phyloP scores from a whole-genome alignment of 2,329 filamentous ascomycete genomes.

The Fusarium aywerte region DNA sequence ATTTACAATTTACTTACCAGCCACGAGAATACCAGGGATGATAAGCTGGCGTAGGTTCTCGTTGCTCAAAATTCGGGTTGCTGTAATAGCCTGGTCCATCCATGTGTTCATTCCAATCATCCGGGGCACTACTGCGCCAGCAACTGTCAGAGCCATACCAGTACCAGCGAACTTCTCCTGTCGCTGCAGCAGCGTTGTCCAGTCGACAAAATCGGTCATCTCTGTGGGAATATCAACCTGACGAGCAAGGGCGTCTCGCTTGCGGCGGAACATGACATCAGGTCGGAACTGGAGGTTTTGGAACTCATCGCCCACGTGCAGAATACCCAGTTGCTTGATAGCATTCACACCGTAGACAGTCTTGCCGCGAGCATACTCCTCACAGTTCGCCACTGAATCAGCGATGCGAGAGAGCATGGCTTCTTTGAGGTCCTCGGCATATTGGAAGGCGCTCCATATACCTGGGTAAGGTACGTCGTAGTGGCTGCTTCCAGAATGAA shows the following conservation, averaged over 20 bases:
- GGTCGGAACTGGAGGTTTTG: slow-evolving; percentile 87
- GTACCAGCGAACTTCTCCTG: slow-evolving; percentile 96
- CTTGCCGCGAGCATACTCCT: slow-evolving; percentile 83
- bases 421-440: slow-evolving; percentile 90
- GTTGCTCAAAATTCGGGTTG: slow-evolving; percentile 81
- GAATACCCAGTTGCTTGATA: slow-evolving; percentile 87
- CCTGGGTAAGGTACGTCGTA: slow-evolving; percentile 89
- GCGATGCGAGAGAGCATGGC: slow-evolving; percentile 93
- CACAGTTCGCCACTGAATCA: slow-evolving; percentile 79
- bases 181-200: slow-evolving; percentile 81
- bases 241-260: slow-evolving; percentile 81
- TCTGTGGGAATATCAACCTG: slow-evolving; percentile 91
- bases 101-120: slow-evolving; percentile 86
- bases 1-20: slow-evolving; percentile 67
- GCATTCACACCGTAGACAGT: slow-evolving; percentile 84
- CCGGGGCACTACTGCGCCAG: slow-evolving; percentile 83
- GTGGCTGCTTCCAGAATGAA: slow-evolving; percentile 78
- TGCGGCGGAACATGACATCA: slow-evolving; percentile 92
- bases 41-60: slow-evolving; percentile 84
- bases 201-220: slow-evolving; percentile 92
- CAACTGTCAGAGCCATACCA: slow-evolving; percentile 92
- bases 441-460: slow-evolving; percentile 84
- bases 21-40: slow-evolving; percentile 80
- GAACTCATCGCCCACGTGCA: slow-evolving; percentile 90
- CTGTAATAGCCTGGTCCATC: slow-evolving; percentile 87